Conservation (phyloP, 2,329 filamentous ascomycete species). For the Fusarium sp. region DNA sequence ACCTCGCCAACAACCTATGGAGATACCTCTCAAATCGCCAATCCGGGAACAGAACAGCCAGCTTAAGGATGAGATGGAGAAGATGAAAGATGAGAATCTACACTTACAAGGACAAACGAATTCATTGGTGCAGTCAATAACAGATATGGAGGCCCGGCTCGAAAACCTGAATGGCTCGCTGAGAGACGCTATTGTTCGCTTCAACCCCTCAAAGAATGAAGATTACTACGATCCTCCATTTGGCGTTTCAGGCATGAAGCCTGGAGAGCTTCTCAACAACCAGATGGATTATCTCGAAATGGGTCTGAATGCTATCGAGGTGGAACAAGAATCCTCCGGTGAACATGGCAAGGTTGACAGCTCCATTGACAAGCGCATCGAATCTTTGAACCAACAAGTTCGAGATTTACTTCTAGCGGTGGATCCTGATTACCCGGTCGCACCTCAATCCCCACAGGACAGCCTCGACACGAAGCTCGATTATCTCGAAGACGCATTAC, state of each 20-base stretch:
- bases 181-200: conserved; percentile 73
- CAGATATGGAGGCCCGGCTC: conserved; percentile 73
- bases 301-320: conserved; percentile 70
- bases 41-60: conserved; percentile 66
- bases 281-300: conserved; percentile 80
- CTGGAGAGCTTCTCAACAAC: conserved; percentile 61
- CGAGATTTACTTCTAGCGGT: conserved; percentile 67
- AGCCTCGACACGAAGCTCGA: conserved; percentile 75
- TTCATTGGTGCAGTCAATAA: conserved; percentile 61
- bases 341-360: conserved; percentile 56
- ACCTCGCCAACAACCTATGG: conserved; percentile 60
- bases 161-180: conserved; percentile 76
- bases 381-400: conserved; percentile 73
- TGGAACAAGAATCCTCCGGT: conserved; percentile 63
- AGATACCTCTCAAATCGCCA: conserved; percentile 70
- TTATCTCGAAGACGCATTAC: conserved; percentile 74
- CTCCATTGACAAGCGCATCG: conserved; percentile 66
- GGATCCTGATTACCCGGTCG: conserved; percentile 64
- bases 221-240: conserved; percentile 60
- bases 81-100: conserved; percentile 60
- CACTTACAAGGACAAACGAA: conserved; percentile 54
- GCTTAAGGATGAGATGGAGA: conserved; percentile 62
- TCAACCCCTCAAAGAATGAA: conserved; percentile 68
- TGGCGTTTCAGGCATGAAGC: conserved; percentile 51
- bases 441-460: conserved; percentile 68